Conservation (phyloP, 2,329 filamentous ascomycete genomes). For the Claviceps citrina region DNA sequence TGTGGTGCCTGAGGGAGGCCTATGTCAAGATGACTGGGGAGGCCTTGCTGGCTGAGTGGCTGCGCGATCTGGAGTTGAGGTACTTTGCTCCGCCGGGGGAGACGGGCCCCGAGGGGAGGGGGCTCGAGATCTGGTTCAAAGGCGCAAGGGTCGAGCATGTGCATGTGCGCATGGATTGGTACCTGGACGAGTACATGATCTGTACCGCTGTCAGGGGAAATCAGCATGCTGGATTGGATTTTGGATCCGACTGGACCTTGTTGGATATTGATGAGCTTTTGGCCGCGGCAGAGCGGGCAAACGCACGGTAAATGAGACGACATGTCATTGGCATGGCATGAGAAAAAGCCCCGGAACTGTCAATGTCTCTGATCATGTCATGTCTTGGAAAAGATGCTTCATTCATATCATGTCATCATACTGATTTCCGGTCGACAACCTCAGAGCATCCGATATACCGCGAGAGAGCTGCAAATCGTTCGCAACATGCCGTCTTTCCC, state of each 20-base stretch:
- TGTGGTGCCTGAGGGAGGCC: slow-evolving; percentile 67
- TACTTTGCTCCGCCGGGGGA: slow-evolving; percentile 40
- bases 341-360: too few relatives aligned
- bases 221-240: slow-evolving; percentile 22
- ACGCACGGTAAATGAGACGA: neutral
- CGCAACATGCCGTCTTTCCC: neutral
- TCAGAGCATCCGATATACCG: too few relatives aligned
- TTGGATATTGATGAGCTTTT: slow-evolving; percentile 31
- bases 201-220: slow-evolving; percentile 33
- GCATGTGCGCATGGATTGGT: slow-evolving; percentile 20
- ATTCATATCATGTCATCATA: too few relatives aligned
- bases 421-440: neutral
- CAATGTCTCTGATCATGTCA: too few relatives aligned
- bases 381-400: too few relatives aligned
- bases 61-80: slow-evolving; percentile 53
- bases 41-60: slow-evolving; percentile 58
- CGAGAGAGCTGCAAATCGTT: too few relatives aligned
- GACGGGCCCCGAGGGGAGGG: slow-evolving; percentile 5
- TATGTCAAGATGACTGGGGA: slow-evolving; percentile 76
- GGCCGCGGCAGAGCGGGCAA: slow-evolving; percentile 23
- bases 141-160: slow-evolving; percentile 18
- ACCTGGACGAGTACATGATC: slow-evolving; percentile 39
- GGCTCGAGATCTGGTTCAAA: slow-evolving; percentile 18
- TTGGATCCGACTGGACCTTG: slow-evolving; percentile 14
- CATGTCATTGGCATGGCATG: neutral